These are phyloP conservation scores for Petunia axillaris DNA, from an alignment of 257 asterid genomes.

Conservation along the genomic window DNA sequence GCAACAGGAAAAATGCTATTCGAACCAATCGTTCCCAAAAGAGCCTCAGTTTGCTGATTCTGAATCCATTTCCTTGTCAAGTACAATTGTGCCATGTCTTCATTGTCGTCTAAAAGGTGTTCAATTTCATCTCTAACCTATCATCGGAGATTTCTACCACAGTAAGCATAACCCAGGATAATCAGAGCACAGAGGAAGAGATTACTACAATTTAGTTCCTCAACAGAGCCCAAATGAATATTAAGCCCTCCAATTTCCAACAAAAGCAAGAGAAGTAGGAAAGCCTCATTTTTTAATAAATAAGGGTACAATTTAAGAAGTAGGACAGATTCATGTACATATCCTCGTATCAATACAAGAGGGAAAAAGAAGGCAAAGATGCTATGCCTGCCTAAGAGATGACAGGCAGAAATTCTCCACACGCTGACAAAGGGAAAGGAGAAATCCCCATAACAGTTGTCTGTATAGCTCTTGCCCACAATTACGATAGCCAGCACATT, in stretches of 20 bases:
- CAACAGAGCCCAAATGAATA: background rate
- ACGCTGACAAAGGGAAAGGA: background rate
- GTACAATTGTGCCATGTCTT: conserved; percentile 93
- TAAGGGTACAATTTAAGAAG: background rate
- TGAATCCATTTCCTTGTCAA: conserved; percentile 87
- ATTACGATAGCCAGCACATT: background rate
- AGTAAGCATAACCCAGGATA: background rate
- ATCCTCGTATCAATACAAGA: background rate
- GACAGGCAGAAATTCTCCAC: background rate
- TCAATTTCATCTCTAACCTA: conserved; percentile 99
- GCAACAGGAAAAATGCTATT: conserved; percentile 55
- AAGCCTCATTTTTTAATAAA: background rate
- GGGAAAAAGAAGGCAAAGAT: background rate
- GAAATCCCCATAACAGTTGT: background rate
- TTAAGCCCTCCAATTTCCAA: background rate
- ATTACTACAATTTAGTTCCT: background rate
- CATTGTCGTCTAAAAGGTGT: conserved; percentile 94
- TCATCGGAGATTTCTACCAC: conserved; percentile 29
- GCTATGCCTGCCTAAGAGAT: background rate
- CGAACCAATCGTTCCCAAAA: conserved; percentile 49
- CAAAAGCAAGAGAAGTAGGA: conserved; percentile 2
- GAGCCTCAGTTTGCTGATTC: conserved; percentile 72
- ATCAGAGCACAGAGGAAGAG: conserved; percentile 17
- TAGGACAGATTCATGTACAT: background rate
- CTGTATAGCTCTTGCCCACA: background rate